Percentiles rank a stretch among this genome's conserved stretches.
phyloP scores from a whole-genome alignment of 1,139 yeast genomes.

The Yamadazyma blattariae region DNA sequence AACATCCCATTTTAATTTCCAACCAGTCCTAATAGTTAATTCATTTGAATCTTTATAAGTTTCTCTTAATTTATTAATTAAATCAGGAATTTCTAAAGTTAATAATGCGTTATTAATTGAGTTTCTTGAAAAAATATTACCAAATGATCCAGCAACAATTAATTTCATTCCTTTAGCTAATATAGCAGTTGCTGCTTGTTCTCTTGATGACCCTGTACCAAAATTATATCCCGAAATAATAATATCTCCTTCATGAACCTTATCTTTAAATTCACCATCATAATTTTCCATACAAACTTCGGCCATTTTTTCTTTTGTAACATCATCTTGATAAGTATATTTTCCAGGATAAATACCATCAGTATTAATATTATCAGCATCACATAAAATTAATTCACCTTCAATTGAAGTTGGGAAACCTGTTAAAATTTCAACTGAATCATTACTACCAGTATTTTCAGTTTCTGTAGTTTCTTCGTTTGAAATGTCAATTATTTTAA shows the following conservation, averaged over 20 bases:
- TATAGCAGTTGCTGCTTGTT: slow-evolving; percentile 97
- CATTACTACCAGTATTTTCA: slow-evolving; percentile 22
- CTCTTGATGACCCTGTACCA: slow-evolving; percentile 99
- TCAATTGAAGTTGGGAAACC: slow-evolving; percentile 88
- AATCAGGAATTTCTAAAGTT: slow-evolving; percentile 88
- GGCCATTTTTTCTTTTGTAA: slow-evolving; percentile 92
- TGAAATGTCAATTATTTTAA: slow-evolving; percentile 32
- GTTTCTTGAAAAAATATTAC: slow-evolving; percentile 93
- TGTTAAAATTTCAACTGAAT: slow-evolving; percentile 65
- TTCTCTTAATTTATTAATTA: slow-evolving; percentile 73
- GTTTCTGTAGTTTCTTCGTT: slow-evolving; percentile 20
- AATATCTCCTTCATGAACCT: slow-evolving; percentile 86
- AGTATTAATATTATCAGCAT: slow-evolving; percentile 96
- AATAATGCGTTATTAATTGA: slow-evolving; percentile 92
- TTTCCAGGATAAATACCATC: slow-evolving; percentile 99
- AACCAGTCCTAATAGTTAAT: slow-evolving; percentile 90
- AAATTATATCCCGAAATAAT: slow-evolving; percentile 90
- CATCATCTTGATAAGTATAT: slow-evolving; percentile 97
- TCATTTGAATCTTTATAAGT: slow-evolving; percentile 57
- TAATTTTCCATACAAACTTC: slow-evolving; percentile 99
- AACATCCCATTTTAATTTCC: slow-evolving; percentile 92
- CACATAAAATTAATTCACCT: slow-evolving; percentile 93
- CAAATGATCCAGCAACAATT: slow-evolving; percentile 96
- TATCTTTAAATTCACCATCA: slow-evolving; percentile 78
- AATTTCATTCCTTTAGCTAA: slow-evolving; percentile 89